phyloP scores from a whole-genome alignment of 2,329 filamentous ascomycete species.

The Phaeosphaeriaceae sp. region DNA sequence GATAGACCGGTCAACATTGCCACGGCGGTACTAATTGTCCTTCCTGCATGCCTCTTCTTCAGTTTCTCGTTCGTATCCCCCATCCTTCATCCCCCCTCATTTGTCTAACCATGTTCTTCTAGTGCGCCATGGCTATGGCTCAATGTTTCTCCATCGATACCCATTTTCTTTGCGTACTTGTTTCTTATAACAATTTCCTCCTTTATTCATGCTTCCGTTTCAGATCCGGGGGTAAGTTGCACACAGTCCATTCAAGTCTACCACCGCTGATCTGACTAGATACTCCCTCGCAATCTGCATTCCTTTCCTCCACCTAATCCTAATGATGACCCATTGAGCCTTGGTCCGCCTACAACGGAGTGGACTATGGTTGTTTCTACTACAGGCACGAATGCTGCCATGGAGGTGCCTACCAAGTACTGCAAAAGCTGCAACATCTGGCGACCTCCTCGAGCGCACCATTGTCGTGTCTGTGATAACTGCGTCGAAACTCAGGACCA shows the following conservation, averaged over 20 bases:
- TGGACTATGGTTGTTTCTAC: constrained; percentile 91
- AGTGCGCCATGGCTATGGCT: constrained; percentile 83
- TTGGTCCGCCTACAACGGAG: constrained; percentile 87
- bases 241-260: not conserved
- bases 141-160: constrained; percentile 85
- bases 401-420: constrained; percentile 98
- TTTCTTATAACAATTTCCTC: constrained; percentile 90
- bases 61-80: constrained; percentile 67
- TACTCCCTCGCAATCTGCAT: constrained; percentile 90
- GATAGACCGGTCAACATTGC: constrained; percentile 88
- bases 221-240: constrained; percentile 87
- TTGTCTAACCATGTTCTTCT: constrained; percentile 17
- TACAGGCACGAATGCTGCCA: constrained; percentile 76
- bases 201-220: constrained; percentile 88
- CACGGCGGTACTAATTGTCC: constrained; percentile 78
- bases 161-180: constrained; percentile 89
- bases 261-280: constrained; percentile 59
- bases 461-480: constrained; percentile 96
- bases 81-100: not conserved
- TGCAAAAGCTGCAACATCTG: constrained; percentile 98
- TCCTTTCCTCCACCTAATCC: constrained; percentile 78
- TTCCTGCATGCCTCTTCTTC: constrained; percentile 85
- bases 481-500: constrained; percentile 98
- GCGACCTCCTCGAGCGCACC: constrained; percentile 93
- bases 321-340: constrained; percentile 78